phyloP scores from a whole-genome alignment of 371 early-diverging fungal genomes.

The Haplosporangium sp. region DNA sequence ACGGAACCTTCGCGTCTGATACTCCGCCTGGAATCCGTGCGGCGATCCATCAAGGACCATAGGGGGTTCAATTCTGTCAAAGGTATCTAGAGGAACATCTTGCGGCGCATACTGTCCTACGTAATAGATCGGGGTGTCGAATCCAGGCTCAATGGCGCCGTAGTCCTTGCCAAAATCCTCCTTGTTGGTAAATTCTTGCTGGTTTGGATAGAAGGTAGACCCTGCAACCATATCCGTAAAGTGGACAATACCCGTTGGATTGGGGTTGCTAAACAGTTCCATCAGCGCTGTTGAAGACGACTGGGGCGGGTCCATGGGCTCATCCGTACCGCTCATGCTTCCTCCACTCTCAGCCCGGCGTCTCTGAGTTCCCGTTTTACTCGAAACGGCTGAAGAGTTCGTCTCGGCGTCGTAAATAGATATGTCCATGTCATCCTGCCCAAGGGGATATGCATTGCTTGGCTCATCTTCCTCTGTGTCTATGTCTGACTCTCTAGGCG shows the following conservation, averaged over 20 bases:
- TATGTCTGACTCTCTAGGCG: constrained; percentile 12
- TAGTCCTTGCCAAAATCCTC: constrained; percentile 11
- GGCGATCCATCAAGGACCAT: constrained; percentile 13
- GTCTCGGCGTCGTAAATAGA: constrained; percentile 8
- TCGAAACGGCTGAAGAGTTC: not conserved
- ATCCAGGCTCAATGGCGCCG: constrained; percentile 16
- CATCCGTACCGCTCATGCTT: not conserved
- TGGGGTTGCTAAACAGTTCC: constrained; percentile 34
- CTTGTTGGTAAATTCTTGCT: constrained; percentile 4
- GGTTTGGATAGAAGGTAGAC: constrained; percentile 8
- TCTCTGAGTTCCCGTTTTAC: constrained; percentile 2
- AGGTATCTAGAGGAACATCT: constrained; percentile 18
- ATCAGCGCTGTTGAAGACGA: constrained; percentile 30
- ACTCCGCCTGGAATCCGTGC: constrained; percentile 7
- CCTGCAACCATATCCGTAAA: constrained; percentile 10
- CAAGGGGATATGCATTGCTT: not conserved
- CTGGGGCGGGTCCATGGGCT: constrained; percentile 34
- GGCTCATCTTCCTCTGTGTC: constrained; percentile 20
- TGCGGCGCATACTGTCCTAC: constrained; percentile 6
- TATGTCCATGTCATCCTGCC: constrained; percentile 14
- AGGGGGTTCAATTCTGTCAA: constrained; percentile 23
- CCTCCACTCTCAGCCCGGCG: constrained; percentile 1
- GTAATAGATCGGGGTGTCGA: constrained; percentile 14
- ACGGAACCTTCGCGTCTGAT: constrained; percentile 3
- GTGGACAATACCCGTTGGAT: constrained; percentile 14